Conservation (phyloP, 805 yeast genomes). For the Saccharomyces eubayanus region DNA sequence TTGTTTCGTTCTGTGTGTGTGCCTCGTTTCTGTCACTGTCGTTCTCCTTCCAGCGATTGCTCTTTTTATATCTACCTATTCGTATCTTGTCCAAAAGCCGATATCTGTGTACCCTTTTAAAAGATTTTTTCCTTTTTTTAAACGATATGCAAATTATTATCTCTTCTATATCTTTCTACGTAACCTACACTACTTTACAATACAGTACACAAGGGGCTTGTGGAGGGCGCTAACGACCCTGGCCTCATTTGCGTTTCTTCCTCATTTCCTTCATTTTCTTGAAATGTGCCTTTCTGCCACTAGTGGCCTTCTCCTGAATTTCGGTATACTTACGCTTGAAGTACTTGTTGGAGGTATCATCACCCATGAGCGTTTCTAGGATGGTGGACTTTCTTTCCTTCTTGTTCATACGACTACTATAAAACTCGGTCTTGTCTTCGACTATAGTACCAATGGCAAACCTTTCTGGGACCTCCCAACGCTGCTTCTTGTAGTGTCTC, state of each 20-base stretch:
- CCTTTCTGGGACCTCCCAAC: conserved; percentile 65
- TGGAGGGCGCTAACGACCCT: neutral
- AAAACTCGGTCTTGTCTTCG: conserved; percentile 75
- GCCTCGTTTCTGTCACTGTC: neutral
- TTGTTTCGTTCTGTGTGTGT: neutral
- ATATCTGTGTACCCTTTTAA: neutral
- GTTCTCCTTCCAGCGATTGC: neutral
- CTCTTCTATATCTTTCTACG: neutral
- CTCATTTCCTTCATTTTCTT: conserved; percentile 57
- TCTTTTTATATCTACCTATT: neutral
- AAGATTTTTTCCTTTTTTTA: neutral
- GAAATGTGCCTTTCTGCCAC: conserved; percentile 62
- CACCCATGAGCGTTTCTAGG: conserved; percentile 75
- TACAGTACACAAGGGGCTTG: neutral
- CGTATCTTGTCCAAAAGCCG: neutral
- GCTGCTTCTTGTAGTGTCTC: conserved; percentile 84
- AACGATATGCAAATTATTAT: neutral
- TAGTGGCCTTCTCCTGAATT: conserved; percentile 54
- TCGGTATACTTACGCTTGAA: conserved; percentile 79
- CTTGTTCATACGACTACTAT: conserved; percentile 47
- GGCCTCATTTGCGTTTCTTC: conserved; percentile 31
- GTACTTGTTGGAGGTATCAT: conserved; percentile 58
- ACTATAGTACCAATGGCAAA: conserved; percentile 86
- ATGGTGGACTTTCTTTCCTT: conserved; percentile 70
- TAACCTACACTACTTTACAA: neutral